Evolutionary conservation across 2,329 filamentous ascomycete genomes (phyloP).

Genomic region (Didymella lethalis): DNA sequence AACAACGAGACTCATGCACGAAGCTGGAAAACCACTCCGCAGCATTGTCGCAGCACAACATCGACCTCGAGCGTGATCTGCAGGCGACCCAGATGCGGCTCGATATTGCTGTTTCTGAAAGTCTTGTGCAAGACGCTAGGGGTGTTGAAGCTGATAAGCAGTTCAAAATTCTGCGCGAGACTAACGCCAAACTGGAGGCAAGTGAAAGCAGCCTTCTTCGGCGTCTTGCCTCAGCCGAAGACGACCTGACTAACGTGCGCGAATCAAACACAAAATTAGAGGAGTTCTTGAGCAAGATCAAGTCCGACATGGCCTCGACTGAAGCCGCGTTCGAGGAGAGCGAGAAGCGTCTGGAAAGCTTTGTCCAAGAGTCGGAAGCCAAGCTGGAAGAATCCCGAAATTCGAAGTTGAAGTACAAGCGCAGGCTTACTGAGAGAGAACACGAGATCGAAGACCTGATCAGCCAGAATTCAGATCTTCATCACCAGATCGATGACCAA

Average conservation of each 20-base stretch:
- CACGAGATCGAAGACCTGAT: conserved; percentile 42
- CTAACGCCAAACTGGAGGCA: conserved; percentile 37
- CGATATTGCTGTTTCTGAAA: conserved; percentile 34
- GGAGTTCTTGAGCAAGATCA: conserved; percentile 41
- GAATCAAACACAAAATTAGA: conserved; percentile 45
- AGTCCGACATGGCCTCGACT: conserved; percentile 42
- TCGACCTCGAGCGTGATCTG: conserved; percentile 31
- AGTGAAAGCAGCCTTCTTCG: conserved; percentile 41
- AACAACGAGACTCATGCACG: conserved; percentile 22
- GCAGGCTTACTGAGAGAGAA: conserved; percentile 35
- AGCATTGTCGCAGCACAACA: conserved; percentile 9
- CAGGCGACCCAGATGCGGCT: conserved; percentile 33
- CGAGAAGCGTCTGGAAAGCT: conserved; percentile 38
- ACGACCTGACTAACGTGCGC: conserved; percentile 40
- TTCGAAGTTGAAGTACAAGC: conserved; percentile 44
- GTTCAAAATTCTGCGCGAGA: conserved; percentile 35
- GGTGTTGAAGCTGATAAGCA: conserved; percentile 40
- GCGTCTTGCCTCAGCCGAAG: conserved; percentile 43
- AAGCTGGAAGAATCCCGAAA: conserved; percentile 39
- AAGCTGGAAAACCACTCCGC: conserved; percentile 24
- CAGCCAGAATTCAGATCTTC: conserved; percentile 41
- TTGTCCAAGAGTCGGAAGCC: conserved; percentile 40
- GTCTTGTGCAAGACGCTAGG: conserved; percentile 27
- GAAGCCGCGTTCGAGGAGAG: conserved; percentile 44
- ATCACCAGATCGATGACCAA: conserved; percentile 37